Conservation (phyloP, 768 basidiomycete genomes). For the Fomitopsis pulvina region DNA sequence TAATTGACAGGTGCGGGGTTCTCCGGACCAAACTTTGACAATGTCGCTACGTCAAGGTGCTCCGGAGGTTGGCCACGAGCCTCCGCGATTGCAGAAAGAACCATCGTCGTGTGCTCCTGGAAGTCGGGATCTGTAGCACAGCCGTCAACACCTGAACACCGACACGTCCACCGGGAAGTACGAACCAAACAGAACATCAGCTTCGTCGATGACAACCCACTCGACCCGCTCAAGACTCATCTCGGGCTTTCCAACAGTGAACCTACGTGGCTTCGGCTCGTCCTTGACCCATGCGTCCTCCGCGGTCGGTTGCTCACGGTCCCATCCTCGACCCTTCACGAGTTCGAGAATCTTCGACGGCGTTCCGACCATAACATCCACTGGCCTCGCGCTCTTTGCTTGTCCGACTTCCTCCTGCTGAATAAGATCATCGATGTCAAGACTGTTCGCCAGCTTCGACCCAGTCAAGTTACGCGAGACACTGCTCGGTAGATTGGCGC, state of each 20-base stretch:
- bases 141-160: neutral
- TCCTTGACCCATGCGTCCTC: slow-evolving; percentile 24
- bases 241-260: slow-evolving; percentile 42
- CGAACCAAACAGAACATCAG: slow-evolving; percentile 83
- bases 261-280: slow-evolving; percentile 19
- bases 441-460: slow-evolving; percentile 39
- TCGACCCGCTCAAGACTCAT: slow-evolving; percentile 67
- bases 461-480: slow-evolving; percentile 31
- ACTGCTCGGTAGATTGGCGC: slow-evolving; percentile 38
- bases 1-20: slow-evolving; percentile 35
- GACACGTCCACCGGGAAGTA: neutral
- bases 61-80: slow-evolving; percentile 44
- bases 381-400: slow-evolving; percentile 17
- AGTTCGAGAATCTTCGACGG: slow-evolving; percentile 59
- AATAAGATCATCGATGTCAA: slow-evolving; percentile 24
- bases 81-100: slow-evolving; percentile 64
- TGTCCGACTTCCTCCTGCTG: slow-evolving; percentile 10
- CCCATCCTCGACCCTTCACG: slow-evolving; percentile 48
- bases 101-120: slow-evolving; percentile 57
- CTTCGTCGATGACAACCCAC: slow-evolving; percentile 90
- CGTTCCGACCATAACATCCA: slow-evolving; percentile 62
- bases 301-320: slow-evolving; percentile 26
- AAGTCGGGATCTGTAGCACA: slow-evolving; percentile 70
- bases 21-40: neutral
- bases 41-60: slow-evolving; percentile 6